These are phyloP conservation scores for Cytospora piceicola DNA, from an alignment of 2,329 filamentous ascomycete species.

Conservation along the genomic window DNA sequence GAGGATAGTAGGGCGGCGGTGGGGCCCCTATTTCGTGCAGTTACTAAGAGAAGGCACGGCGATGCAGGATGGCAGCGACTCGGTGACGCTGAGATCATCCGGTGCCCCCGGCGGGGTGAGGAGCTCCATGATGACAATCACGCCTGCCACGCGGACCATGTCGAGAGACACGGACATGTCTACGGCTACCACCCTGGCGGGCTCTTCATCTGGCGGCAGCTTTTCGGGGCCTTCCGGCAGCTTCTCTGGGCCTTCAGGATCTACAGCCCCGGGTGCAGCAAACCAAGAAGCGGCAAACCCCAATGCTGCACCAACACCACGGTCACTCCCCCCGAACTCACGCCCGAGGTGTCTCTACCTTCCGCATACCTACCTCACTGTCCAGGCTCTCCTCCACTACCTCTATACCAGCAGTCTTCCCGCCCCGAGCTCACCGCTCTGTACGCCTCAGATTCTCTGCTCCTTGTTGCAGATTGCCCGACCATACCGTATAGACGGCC, in stretches of 20 bases:
- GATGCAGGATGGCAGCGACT: conserved; percentile 73
- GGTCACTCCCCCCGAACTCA: conserved; percentile 61
- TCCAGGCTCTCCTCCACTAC: conserved; percentile 89
- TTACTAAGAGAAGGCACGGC: conserved; percentile 80
- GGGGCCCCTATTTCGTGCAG: conserved; percentile 96
- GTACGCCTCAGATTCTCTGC: conserved; percentile 93
- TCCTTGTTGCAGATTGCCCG: conserved; percentile 91
- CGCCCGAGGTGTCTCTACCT: conserved; percentile 88
- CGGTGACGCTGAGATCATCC: conserved; percentile 70
- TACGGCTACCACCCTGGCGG: conserved; percentile 39
- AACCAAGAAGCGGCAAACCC: conserved; percentile 44
- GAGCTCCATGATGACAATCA: conserved; percentile 86
- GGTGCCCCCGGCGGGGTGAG: conserved; percentile 61
- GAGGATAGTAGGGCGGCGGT: conserved; percentile 80
- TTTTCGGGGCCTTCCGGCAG: conserved; percentile 49
- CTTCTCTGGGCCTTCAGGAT: conserved; percentile 48
- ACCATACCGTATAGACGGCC: conserved; percentile 89
- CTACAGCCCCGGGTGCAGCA: conserved; percentile 39
- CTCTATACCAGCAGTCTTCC: conserved; percentile 92
- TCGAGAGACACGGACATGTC: conserved; percentile 50
- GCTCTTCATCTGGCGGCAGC: conserved; percentile 42
- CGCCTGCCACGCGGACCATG: conserved; percentile 43
- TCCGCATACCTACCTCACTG: conserved; percentile 86
- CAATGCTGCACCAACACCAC: conserved; percentile 61
- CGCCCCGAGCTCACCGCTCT: conserved; percentile 73